Base-by-base conservation (phyloP, 768 basidiomycete genomes). In the Suillus decipiens region DNA sequence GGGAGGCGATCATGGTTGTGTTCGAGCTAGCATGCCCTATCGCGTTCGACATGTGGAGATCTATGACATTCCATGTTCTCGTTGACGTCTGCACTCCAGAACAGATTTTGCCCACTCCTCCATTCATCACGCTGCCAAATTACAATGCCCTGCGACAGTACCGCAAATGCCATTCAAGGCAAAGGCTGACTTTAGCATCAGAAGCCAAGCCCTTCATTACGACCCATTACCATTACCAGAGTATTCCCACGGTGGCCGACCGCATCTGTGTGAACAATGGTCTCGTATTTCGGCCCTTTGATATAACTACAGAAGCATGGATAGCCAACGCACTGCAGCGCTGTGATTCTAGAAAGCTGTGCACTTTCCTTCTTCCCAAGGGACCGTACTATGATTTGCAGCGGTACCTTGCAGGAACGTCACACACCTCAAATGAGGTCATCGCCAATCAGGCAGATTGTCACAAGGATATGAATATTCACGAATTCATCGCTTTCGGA, bases 401-500 rank as follows among this genome's bases (percentile, higher is more conserved):
- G 37, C 76, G 72, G 66, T 77, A 77, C 22, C 66, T 83, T 5
- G 47, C 65, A 28, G 47, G 61, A 2, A 81, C 79, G 8, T 69
- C 64, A 14, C 80, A 82, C 59, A 76, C 77, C 0, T 72, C 81
- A 1, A 86, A 86, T 53, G 66, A 73, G 24, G 69, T 81, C 45
- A 66, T 86, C 33, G 79, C 79, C 31, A 67, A 71, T 15, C 85
- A 86, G 61, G 64, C 65, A 0, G 68, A 75, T 10, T 84, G 83
- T 61, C 79, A 79, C 5, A 53, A 60, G 24, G 72, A 78, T 5
- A 69, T 86, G 24, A 75, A 65, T 8, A 62, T 82, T 3, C 83
- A 86, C 42, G 84, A 86, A 61, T 80, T 73, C 41, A 71, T 79
- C 14, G 75, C 80, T 0, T 86, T 83, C 57, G 79, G 77, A 12